Evolutionary conservation across 129 eudicot species (phyloP).

Genomic region (Silybum marianum): DNA sequence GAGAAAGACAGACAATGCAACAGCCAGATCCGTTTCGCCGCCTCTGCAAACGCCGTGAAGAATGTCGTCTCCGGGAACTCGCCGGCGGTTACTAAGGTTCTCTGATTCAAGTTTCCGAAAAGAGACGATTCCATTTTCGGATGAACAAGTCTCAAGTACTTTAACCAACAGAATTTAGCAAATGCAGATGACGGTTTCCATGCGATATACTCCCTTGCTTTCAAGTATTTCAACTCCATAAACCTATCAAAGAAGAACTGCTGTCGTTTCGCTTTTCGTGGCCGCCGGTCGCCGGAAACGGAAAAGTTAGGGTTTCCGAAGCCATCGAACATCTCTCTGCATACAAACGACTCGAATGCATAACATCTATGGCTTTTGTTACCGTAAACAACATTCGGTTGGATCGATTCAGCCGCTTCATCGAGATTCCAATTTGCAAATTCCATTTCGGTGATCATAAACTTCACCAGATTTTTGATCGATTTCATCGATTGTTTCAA

Average conservation of each 20-base stretch:
- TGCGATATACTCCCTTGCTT: slow-evolving; percentile 57
- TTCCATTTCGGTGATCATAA: slow-evolving; percentile 69
- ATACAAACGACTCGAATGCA: slow-evolving; percentile 81
- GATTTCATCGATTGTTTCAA: slow-evolving; percentile 61
- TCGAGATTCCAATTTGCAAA: slow-evolving; percentile 82
- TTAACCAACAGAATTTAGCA: slow-evolving; percentile 59
- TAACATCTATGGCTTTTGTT: slow-evolving; percentile 49
- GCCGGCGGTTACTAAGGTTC: slow-evolving; percentile 45
- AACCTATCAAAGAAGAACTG: slow-evolving; percentile 58
- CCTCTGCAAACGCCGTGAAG: slow-evolving; percentile 60
- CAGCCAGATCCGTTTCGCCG: slow-evolving; percentile 79
- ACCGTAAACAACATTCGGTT: slow-evolving; percentile 61
- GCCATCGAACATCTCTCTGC: slow-evolving; percentile 64
- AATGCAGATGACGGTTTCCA: slow-evolving; percentile 78
- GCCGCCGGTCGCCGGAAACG: slow-evolving; percentile 28
- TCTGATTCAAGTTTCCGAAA: slow-evolving; percentile 63
- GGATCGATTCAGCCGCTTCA: slow-evolving; percentile 59
- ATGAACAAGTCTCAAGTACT: slow-evolving; percentile 73
- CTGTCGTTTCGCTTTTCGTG: slow-evolving; percentile 17
- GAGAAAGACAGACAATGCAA: slow-evolving; percentile 77
- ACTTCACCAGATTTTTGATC: slow-evolving; percentile 51
- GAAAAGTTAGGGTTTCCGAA: slow-evolving; percentile 59
- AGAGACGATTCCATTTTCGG: slow-evolving; percentile 86
- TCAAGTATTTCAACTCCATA: slow-evolving; percentile 54
- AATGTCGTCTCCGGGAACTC: slow-evolving; percentile 66